phyloP scores from a whole-genome alignment of 2,329 filamentous ascomycete genomes.

The Diplodia scrobiculata region DNA sequence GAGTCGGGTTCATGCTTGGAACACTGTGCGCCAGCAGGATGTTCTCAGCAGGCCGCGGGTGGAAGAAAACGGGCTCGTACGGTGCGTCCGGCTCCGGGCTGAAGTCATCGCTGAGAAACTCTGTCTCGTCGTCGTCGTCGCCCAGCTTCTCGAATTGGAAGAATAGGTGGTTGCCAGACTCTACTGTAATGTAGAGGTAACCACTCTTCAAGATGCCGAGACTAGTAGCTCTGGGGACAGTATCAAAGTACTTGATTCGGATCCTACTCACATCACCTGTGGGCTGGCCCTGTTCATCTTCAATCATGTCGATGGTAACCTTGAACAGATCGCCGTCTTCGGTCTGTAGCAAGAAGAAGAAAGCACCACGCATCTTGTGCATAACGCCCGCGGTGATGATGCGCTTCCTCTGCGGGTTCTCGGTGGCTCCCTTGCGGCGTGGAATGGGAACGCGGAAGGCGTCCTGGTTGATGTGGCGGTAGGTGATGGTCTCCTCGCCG shows the following conservation, averaged over 20 bases:
- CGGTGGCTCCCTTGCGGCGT: slow-evolving; percentile 79
- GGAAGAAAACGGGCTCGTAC: slow-evolving; percentile 82
- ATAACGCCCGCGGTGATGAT: slow-evolving; percentile 89
- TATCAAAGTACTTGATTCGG: slow-evolving; percentile 98
- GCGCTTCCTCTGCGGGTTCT: slow-evolving; percentile 88
- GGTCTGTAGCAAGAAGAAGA: slow-evolving; percentile 91
- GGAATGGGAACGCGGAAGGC: slow-evolving; percentile 88
- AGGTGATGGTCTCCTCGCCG: slow-evolving; percentile 90
- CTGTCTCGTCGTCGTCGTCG: slow-evolving; percentile 86
- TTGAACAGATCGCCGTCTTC: slow-evolving; percentile 99
- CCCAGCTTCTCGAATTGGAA: slow-evolving; percentile 98
- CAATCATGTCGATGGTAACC: slow-evolving; percentile 85
- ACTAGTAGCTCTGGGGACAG: slow-evolving; percentile 81
- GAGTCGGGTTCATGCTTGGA: slow-evolving; percentile 83
- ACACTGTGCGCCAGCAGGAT: slow-evolving; percentile 82
- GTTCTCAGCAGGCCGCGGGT: slow-evolving; percentile 76
- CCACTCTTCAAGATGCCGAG: slow-evolving; percentile 94
- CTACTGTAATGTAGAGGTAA: slow-evolving; percentile 88
- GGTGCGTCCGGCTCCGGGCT: slow-evolving; percentile 71
- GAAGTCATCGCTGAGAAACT: slow-evolving; percentile 82
- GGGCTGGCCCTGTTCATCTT: slow-evolving; percentile 74
- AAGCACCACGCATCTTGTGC: slow-evolving; percentile 89
- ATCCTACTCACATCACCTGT: slow-evolving; percentile 80
- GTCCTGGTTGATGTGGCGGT: slow-evolving; percentile 93
- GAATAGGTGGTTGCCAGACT: slow-evolving; percentile 90